A percentile compares a stretch with the other conserved stretches of the same genome.
Evolutionary conservation across 2,329 filamentous ascomycete species (phyloP).

Genomic region (Colletotrichum sp.): DNA sequence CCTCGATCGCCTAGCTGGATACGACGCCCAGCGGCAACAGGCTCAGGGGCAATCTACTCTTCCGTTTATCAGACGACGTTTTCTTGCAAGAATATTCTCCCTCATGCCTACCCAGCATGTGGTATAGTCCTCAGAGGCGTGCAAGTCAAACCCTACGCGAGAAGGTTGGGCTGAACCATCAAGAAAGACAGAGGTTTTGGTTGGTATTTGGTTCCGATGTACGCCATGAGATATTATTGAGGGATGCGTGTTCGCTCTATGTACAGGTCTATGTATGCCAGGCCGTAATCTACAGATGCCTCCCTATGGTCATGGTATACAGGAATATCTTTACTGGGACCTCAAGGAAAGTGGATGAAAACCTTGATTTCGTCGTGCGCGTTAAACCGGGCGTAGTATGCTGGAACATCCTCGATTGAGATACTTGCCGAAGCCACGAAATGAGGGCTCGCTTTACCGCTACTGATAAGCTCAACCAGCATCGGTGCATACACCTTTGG

Average conservation of each 20-base stretch:
- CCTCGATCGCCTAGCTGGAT: neutral
- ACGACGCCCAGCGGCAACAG: neutral
- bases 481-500: neutral
- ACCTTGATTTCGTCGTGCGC: slow-evolving; percentile 26
- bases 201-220: too few species aligned
- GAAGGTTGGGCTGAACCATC: neutral
- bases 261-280: neutral
- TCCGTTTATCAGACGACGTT: neutral
- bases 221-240: neutral
- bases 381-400: slow-evolving; percentile 30
- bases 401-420: neutral
- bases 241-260: neutral
- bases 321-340: neutral
- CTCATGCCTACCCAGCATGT: neutral
- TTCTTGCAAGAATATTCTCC: neutral
- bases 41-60: neutral
- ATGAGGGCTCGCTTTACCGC: slow-evolving; percentile 26
- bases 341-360: neutral
- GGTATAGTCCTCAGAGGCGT: neutral
- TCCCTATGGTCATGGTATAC: neutral
- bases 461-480: slow-evolving; percentile 22
- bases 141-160: neutral
- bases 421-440: slow-evolving; percentile 30
- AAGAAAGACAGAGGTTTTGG: neutral
- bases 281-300: neutral